Conservation (phyloP, 169 alveolate genomes). For the Eimeria praecox region DNA sequence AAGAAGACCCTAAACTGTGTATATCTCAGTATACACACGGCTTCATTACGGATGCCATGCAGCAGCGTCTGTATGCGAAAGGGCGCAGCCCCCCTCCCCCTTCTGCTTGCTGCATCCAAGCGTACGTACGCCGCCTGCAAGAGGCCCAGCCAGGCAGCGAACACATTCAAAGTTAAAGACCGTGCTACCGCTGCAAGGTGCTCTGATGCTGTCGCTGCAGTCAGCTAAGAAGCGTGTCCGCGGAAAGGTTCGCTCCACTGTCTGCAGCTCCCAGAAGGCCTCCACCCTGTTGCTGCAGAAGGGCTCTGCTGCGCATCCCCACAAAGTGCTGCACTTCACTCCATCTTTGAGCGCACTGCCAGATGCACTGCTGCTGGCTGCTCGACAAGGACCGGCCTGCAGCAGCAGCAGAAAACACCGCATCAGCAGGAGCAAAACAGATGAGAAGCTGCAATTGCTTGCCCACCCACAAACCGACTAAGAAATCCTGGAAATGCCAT, state of each 20-base stretch:
- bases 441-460: too few relatives aligned
- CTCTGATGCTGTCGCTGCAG: neutral
- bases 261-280: conserved; percentile 13
- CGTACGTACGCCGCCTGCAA: neutral
- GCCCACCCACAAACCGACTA: neutral
- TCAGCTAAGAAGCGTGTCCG: conserved; percentile 25
- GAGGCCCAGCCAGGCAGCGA: neutral
- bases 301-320: conserved; percentile 66
- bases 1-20: neutral
- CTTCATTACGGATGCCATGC: neutral
- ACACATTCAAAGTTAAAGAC: neutral
- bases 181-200: neutral
- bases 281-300: conserved; percentile 50
- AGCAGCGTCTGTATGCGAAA: neutral
- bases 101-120: neutral
- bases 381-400: conserved; percentile 64
- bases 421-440: neutral
- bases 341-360: conserved; percentile 81
- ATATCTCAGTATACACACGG: neutral
- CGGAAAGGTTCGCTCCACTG: neutral
- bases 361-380: conserved; percentile 73
- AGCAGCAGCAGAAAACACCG: conserved; percentile 3
- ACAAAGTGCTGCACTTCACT: conserved; percentile 72
- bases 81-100: neutral
- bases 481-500: neutral